Percentiles rank a stretch among this genome's conserved stretches.
These are phyloP conservation scores for Acacia confusa DNA, from an alignment of 306 rosid genomes.

Conservation along the genomic window DNA sequence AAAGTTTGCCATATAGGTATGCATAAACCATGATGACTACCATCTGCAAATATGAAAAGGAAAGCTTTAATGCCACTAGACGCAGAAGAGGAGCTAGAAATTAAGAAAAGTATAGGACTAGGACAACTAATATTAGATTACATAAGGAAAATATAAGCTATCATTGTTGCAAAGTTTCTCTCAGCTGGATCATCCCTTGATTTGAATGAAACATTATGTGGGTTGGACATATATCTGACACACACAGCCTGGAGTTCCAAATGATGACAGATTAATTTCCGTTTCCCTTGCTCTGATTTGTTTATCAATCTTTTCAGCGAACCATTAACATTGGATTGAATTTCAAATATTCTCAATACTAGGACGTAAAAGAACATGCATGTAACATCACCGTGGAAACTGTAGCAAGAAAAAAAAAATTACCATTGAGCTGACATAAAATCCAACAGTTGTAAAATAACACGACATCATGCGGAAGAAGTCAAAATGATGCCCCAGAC, in stretches of 20 bases:
- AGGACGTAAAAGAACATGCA: background rate
- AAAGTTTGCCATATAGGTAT: conserved; percentile 82
- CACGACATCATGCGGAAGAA: conserved; percentile 94
- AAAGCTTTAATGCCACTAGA: conserved; percentile 28
- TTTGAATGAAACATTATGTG: background rate
- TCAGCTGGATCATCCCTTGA: background rate
- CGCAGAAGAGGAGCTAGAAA: conserved; percentile 6
- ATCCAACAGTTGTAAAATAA: conserved; percentile 87
- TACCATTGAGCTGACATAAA: conserved; percentile 85
- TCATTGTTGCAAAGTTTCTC: conserved; percentile 4
- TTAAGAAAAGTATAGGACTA: background rate
- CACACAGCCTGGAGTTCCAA: background rate
- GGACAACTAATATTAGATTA: conserved; percentile 2
- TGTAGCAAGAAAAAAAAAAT: conserved; percentile 27
- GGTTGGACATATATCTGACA: background rate
- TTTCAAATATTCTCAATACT: background rate
- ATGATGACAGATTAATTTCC: conserved; percentile 17
- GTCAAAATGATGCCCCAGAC: conserved; percentile 95
- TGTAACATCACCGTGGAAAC: background rate
- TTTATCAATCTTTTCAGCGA: conserved; percentile 9
- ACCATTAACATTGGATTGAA: conserved; percentile 18
- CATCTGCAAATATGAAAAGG: conserved; percentile 51
- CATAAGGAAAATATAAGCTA: conserved; percentile 4
- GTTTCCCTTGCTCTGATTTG: background rate
- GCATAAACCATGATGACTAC: conserved; percentile 75